Evolutionary conservation across 2,329 filamentous ascomycete species (phyloP), one percentile per base, ranked within the genome.

Genomic region (Phyllosticta capitalensis): DNA sequence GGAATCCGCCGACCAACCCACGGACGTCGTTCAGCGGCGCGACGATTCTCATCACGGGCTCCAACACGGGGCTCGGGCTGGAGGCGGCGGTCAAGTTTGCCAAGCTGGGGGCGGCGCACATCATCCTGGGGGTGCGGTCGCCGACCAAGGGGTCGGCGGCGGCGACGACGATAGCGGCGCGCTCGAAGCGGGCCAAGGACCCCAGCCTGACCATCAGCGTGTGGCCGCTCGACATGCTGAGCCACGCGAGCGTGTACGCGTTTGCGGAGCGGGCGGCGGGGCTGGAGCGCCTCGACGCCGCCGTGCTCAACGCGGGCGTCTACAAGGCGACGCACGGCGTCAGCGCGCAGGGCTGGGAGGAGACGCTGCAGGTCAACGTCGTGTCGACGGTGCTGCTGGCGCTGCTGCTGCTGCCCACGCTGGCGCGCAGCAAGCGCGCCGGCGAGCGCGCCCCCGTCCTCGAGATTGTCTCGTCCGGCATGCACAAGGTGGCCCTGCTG

Each of bases 41-140:
- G 56, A 76, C 75, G 0, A 66, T 76, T 60, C 71, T 80, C 52
- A 71, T 80, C 1, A 81, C 79, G 0, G 78, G 79, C 52, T 72
- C 76, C 2, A 80, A 80, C 58, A 67, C 70, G 6, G 78, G 78
- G 1, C 71, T 81, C 0, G 78, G 79, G 14, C 70, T 73, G 52
- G 76, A 80, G 67, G 74, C 77, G 9, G 73, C 75, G 1, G 67
- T 68, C 1, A 76, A 80, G 62, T 71, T 78, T 52, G 71, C 74
- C 1, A 65, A 67, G 0, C 70, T 79, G 4, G 70, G 72, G 3
- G 72, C 74, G 14, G 67, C 67, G 1, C 74, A 71, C 26, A 67
- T 81, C 26, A 77, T 81, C 58, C 67, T 81, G 17, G 77, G 74
- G 4, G 74, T 77, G 38, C 75, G 79, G 24, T 45, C 38, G 38